Conservation (phyloP, 169 alveolate genomes). For the Plasmodium relictum region DNA sequence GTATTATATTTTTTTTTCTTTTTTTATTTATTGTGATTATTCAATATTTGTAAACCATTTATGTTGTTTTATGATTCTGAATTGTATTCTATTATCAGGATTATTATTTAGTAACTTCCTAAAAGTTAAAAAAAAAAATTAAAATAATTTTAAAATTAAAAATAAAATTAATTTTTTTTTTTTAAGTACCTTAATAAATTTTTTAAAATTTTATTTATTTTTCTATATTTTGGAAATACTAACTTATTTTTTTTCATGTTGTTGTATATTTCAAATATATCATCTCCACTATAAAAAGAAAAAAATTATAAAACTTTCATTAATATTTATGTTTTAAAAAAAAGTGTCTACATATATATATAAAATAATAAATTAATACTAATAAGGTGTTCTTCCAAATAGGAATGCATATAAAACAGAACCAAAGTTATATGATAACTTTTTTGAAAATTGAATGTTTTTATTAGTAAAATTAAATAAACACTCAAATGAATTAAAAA, state of each 20-base stretch:
- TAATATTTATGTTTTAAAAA: too few species aligned
- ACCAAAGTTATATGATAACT: slow-evolving; percentile 63
- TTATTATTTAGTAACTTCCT: slow-evolving; percentile 58
- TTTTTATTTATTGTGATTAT: slow-evolving; percentile 1
- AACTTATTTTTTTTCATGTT: slow-evolving; percentile 59
- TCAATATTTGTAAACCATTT: slow-evolving; percentile 67
- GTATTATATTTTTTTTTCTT: neutral
- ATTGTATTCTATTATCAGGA: slow-evolving; percentile 76
- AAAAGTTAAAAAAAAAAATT: slow-evolving; percentile 6
- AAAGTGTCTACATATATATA: neutral
- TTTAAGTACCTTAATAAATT: slow-evolving; percentile 44
- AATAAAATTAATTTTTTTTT: slow-evolving; percentile 27
- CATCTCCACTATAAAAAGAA: slow-evolving; percentile 38
- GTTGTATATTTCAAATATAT: slow-evolving; percentile 56
- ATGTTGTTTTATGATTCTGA: slow-evolving; percentile 71
- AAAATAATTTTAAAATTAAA: slow-evolving; percentile 40
- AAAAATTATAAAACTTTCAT: slow-evolving; percentile 2
- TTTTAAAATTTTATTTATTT: slow-evolving; percentile 35
- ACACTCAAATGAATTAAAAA: slow-evolving; percentile 60
- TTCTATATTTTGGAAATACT: slow-evolving; percentile 56
- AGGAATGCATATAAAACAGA: slow-evolving; percentile 66
- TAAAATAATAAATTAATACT: slow-evolving; percentile 19
- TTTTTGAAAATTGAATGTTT: slow-evolving; percentile 26
- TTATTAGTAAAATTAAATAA: slow-evolving; percentile 42
- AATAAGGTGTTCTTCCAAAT: slow-evolving; percentile 60